Percentiles rank a stretch among this genome's conserved stretches.
Evolutionary conservation across 2,329 filamentous ascomycete genomes (phyloP).

Genomic region (Colletotrichum nymphaeae): DNA sequence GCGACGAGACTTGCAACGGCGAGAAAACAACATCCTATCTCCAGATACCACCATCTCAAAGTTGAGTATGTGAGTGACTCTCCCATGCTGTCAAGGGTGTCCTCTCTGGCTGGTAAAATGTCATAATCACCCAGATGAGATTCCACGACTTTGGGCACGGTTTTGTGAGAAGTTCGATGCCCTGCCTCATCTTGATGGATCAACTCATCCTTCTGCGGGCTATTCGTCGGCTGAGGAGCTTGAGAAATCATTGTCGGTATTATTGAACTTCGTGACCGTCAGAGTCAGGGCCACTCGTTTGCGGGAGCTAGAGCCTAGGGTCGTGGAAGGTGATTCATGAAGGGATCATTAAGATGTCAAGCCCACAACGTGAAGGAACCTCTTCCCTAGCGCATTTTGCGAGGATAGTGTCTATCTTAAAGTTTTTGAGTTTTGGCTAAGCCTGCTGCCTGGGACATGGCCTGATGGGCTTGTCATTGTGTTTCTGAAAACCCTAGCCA

Average conservation of each 20-base stretch:
- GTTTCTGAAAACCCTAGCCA: background rate
- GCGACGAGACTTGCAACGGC: background rate
- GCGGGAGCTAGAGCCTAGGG: background rate
- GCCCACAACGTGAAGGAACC: background rate
- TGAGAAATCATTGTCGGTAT: background rate
- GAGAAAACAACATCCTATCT: background rate
- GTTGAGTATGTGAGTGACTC: background rate
- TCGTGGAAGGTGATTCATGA: background rate
- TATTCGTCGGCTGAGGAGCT: too few species aligned
- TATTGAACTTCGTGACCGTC: background rate
- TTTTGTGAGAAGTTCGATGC: background rate
- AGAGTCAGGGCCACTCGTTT: background rate
- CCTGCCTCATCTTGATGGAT: background rate
- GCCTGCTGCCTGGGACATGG: background rate
- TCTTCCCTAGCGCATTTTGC: background rate
- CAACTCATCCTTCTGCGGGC: background rate
- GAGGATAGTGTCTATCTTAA: background rate
- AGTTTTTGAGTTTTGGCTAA: background rate
- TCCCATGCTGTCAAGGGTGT: background rate
- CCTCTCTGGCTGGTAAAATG: background rate
- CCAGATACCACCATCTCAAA: constrained; percentile 1
- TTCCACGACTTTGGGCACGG: background rate
- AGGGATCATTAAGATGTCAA: background rate
- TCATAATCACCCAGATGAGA: background rate
- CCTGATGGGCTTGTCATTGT: background rate